Evolutionary conservation across 257 asterid genomes (phyloP).

Genomic region (Gentiana macrophylla): DNA sequence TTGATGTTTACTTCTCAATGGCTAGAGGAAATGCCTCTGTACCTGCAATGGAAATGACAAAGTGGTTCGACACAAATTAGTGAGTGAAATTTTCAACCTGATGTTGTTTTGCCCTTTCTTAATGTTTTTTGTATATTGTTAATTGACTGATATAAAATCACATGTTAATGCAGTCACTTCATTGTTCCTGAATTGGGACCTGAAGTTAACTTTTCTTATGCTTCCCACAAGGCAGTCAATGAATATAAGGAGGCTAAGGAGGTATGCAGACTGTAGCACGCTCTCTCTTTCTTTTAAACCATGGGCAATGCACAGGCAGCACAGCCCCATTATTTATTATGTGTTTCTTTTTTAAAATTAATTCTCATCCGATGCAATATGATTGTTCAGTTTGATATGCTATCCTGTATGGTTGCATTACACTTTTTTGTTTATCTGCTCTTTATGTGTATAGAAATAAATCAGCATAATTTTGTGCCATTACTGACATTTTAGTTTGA

Average conservation of each 20-base stretch:
- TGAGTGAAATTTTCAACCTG: slow-evolving; percentile 33
- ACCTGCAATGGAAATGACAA: slow-evolving; percentile 99
- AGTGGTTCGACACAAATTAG: slow-evolving; percentile 99
- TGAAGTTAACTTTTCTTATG: slow-evolving; percentile 70
- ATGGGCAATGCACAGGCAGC: too few relatives aligned
- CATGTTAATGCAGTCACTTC: slow-evolving; percentile 55
- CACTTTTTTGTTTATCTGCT: too few relatives aligned
- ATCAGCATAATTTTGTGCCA: too few relatives aligned
- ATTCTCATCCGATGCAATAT: too few relatives aligned
- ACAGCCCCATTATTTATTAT: too few relatives aligned
- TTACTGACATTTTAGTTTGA: too few relatives aligned
- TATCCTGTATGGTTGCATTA: too few relatives aligned
- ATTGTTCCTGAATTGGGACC: slow-evolving; percentile 93
- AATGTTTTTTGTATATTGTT: slow-evolving; percentile 1
- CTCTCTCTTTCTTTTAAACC: too few relatives aligned
- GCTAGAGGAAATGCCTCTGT: slow-evolving; percentile 99
- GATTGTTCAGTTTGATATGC: too few relatives aligned
- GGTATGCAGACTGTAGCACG: slow-evolving; percentile 28
- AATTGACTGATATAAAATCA: neutral
- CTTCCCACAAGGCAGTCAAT: slow-evolving; percentile 86
- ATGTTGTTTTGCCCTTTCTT: neutral
- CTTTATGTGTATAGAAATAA: too few relatives aligned
- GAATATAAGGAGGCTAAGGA: slow-evolving; percentile 90
- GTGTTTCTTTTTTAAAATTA: too few relatives aligned
- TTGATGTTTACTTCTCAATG: slow-evolving; percentile 88